Conservation (phyloP, 75 land plant genomes). For the Picea sitchensis region DNA sequence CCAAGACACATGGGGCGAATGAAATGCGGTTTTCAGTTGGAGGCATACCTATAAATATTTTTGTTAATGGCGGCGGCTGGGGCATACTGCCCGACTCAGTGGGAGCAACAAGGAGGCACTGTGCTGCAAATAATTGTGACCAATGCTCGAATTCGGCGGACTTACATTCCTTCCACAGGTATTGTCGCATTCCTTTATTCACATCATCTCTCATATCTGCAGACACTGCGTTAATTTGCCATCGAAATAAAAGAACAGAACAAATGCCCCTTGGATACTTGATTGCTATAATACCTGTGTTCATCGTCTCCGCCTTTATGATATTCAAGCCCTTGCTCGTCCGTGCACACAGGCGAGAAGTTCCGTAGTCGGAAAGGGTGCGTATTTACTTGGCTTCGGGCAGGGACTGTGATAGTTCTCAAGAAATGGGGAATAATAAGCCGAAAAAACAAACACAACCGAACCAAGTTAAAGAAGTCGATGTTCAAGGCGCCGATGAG, state of each 20-base stretch:
- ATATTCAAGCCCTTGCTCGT: not conserved
- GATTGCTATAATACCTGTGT: not conserved
- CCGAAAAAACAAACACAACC: not conserved
- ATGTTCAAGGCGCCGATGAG: conserved; percentile 9
- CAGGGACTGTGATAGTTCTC: not conserved
- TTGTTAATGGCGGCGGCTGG: conserved; percentile 17
- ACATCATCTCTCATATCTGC: not conserved
- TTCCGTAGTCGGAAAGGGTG: conserved; percentile 34
- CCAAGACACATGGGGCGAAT: too few relatives aligned
- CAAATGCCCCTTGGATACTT: not conserved
- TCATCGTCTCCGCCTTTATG: not conserved
- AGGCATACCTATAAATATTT: not conserved
- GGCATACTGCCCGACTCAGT: not conserved
- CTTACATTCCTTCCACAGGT: conserved; percentile 30
- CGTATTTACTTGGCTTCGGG: conserved; percentile 19
- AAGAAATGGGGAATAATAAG: conserved; percentile 4
- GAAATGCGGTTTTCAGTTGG: not conserved
- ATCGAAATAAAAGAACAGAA: not conserved
- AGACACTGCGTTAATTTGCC: not conserved
- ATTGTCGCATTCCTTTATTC: not conserved
- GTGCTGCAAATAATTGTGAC: conserved; percentile 15
- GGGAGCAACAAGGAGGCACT: conserved; percentile 24
- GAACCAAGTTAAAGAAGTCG: not conserved
- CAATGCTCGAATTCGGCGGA: conserved; percentile 24
- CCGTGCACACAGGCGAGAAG: conserved; percentile 22